Evolutionary conservation across 2,329 filamentous ascomycete species (phyloP).

Genomic region (Alternaria postmessia): DNA sequence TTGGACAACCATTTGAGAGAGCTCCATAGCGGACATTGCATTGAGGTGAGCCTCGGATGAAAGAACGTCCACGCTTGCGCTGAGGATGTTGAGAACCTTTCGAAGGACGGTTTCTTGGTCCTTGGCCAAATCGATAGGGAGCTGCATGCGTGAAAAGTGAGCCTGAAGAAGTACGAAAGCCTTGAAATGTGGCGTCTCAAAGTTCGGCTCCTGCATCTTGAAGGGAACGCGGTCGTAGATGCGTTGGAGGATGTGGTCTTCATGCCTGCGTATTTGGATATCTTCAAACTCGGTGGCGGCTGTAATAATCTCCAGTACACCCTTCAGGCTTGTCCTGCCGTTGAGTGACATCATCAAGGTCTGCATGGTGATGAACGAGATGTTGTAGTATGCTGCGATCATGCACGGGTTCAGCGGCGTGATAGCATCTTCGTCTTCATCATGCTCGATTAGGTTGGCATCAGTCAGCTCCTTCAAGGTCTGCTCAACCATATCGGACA

Average conservation of each 20-base stretch:
- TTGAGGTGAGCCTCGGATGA: slow-evolving; percentile 96
- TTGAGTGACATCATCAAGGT: slow-evolving; percentile 93
- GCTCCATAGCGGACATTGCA: slow-evolving; percentile 98
- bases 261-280: slow-evolving; percentile 92
- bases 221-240: slow-evolving; percentile 95
- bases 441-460: slow-evolving; percentile 93
- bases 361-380: slow-evolving; percentile 99
- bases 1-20: slow-evolving; percentile 99
- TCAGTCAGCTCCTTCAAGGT: slow-evolving; percentile 90
- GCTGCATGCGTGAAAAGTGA: slow-evolving; percentile 96
- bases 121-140: slow-evolving; percentile 93
- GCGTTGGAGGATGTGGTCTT: slow-evolving; percentile 84
- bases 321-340: slow-evolving; percentile 91
- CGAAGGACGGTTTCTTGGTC: slow-evolving; percentile 89
- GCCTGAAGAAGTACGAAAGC: slow-evolving; percentile 96
- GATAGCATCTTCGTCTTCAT: slow-evolving; percentile 86
- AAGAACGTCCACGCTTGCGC: slow-evolving; percentile 91
- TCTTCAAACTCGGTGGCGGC: slow-evolving; percentile 96
- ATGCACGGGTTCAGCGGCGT: slow-evolving; percentile 93
- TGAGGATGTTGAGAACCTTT: slow-evolving; percentile 86
- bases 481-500: slow-evolving; percentile 93
- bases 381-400: slow-evolving; percentile 99
- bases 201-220: slow-evolving; percentile 87
- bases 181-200: slow-evolving; percentile 97
- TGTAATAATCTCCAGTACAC: slow-evolving; percentile 94